Conservation (phyloP, 331 rosid genomes). For the Spiraea crenata region DNA sequence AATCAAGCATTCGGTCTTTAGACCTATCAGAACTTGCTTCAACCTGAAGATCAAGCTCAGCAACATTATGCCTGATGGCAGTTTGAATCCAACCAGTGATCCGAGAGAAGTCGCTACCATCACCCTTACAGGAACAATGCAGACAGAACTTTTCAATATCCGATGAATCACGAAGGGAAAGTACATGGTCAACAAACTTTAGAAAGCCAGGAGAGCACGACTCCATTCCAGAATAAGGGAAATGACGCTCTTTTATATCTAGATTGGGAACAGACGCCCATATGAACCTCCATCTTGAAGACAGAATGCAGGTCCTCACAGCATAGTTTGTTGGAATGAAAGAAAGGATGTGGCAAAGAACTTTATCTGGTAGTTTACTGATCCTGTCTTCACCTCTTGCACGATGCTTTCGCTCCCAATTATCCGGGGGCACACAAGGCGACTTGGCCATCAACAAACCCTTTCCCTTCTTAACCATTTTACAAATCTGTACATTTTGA, state of each 20-base stretch:
- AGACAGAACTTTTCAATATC: constrained; percentile 1
- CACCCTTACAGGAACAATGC: neutral
- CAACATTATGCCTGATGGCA: constrained; percentile 1
- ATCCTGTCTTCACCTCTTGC: constrained; percentile 2
- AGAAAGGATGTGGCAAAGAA: neutral
- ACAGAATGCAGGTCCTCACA: constrained; percentile 12
- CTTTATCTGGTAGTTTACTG: neutral
- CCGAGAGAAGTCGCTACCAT: neutral
- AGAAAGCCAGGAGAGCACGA: neutral
- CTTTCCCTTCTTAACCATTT: neutral
- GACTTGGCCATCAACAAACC: too few species aligned
- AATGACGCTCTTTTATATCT: neutral
- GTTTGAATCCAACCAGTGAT: constrained; percentile 2
- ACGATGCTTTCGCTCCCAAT: neutral
- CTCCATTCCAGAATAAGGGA: too few species aligned
- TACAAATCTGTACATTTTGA: neutral
- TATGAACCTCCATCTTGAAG: neutral
- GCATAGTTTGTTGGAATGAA: constrained; percentile 5
- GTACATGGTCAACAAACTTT: neutral
- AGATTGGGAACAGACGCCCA: constrained; percentile 8
- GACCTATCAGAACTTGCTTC: too few species aligned
- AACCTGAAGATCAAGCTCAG: constrained; percentile 10
- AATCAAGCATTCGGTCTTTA: neutral
- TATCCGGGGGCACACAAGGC: too few species aligned
- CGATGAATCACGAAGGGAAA: neutral